phyloP scores from a whole-genome alignment of 495 filamentous ascomycete genomes.

The Apodospora peruviana region DNA sequence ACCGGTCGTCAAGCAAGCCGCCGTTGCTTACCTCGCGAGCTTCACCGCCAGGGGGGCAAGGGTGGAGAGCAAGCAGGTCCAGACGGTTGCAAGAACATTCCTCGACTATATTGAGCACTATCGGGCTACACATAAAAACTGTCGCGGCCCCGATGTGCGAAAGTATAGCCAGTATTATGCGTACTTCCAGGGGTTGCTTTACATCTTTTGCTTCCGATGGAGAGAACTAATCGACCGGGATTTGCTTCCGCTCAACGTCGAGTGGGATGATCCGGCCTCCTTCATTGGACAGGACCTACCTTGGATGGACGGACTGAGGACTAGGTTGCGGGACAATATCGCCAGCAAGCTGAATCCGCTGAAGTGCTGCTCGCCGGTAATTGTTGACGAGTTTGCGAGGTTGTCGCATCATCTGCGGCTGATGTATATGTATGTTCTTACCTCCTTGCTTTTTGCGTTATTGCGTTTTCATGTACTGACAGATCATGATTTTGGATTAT shows the following conservation, averaged over 20 bases:
- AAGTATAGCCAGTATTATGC: constrained; percentile 83
- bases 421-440: constrained; percentile 56
- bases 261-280: constrained; percentile 50
- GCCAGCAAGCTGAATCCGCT: constrained; percentile 87
- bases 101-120: constrained; percentile 62
- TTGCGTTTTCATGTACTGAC: too few species aligned
- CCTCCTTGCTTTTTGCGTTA: too few species aligned
- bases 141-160: constrained; percentile 76
- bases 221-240: constrained; percentile 67
- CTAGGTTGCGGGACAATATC: constrained; percentile 66
- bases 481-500: too few species aligned
- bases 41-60: constrained; percentile 85
- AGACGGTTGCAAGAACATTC: constrained; percentile 70
- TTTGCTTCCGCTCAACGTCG: constrained; percentile 33
- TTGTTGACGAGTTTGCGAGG: constrained; percentile 86
- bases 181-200: constrained; percentile 64
- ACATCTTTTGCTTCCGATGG: constrained; percentile 98
- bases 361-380: constrained; percentile 89
- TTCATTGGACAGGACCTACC: constrained; percentile 57
- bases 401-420: constrained; percentile 78
- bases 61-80: constrained; percentile 67
- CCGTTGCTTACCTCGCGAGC: constrained; percentile 83
- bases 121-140: constrained; percentile 55
- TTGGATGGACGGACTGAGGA: constrained; percentile 69
- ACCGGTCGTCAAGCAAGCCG: constrained; percentile 67